Conservation (phyloP, 768 basidiomycete species). For the Nevesoporus exiguus region DNA sequence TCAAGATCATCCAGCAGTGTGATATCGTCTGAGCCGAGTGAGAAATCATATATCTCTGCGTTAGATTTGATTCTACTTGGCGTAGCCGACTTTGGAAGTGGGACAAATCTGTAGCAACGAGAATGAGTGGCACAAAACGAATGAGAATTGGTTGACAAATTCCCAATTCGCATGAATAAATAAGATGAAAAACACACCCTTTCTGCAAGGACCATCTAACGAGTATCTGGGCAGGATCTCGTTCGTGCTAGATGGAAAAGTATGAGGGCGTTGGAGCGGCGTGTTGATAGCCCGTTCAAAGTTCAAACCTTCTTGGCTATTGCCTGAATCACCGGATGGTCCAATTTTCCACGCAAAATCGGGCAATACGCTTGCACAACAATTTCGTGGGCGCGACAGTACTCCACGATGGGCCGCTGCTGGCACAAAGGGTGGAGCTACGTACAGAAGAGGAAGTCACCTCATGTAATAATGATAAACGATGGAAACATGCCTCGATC, state of each 20-base stretch:
- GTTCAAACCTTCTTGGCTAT: conserved; percentile 56
- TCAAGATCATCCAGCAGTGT: conserved; percentile 63
- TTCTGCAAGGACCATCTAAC: conserved; percentile 89
- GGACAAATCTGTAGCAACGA: conserved; percentile 59
- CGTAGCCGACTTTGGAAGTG: conserved; percentile 79
- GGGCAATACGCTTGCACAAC: conserved; percentile 76
- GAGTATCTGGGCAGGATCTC: conserved; percentile 74
- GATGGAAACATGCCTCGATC: conserved; percentile 54
- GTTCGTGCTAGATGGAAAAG: conserved; percentile 41
- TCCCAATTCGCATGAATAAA: background rate
- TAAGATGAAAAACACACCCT: conserved; percentile 46
- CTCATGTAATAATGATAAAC: background rate
- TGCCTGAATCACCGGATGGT: conserved; percentile 49
- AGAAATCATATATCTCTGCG: conserved; percentile 71
- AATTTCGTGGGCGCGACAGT: conserved; percentile 60
- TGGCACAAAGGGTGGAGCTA: conserved; percentile 84
- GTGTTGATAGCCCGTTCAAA: conserved; percentile 5
- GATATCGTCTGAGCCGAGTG: conserved; percentile 64
- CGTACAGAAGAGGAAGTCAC: conserved; percentile 5
- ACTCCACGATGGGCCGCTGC: conserved; percentile 73
- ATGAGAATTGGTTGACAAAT: background rate
- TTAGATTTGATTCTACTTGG: conserved; percentile 72
- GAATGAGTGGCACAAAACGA: background rate
- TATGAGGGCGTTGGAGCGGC: conserved; percentile 8
- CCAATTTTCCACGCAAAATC: conserved; percentile 56